These are phyloP conservation scores for Wickerhamomyces sp. DNA, from an alignment of 1,139 yeast genomes.

Conservation along the genomic window DNA sequence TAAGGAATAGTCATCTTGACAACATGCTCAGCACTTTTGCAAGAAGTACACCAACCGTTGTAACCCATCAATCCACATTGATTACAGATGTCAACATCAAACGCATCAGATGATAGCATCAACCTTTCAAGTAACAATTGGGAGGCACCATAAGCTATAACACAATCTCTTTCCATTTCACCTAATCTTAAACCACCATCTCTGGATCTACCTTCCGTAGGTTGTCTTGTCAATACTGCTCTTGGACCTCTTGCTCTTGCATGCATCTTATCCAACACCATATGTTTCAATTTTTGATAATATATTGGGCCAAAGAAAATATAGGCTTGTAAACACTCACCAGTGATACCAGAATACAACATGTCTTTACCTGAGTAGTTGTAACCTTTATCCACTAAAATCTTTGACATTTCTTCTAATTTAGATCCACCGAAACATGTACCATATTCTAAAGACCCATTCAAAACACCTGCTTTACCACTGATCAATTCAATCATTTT, in stretches of 20 bases:
- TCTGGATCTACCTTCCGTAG: slow-evolving; percentile 98
- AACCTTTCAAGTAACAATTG: slow-evolving; percentile 88
- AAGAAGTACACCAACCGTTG: slow-evolving; percentile 94
- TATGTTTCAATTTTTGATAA: slow-evolving; percentile 96
- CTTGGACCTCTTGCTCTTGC: slow-evolving; percentile 99
- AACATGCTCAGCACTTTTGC: slow-evolving; percentile 82
- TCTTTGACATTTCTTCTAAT: slow-evolving; percentile 92
- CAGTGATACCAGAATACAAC: slow-evolving; percentile 97
- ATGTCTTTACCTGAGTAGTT: slow-evolving; percentile 95
- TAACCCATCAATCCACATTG: slow-evolving; percentile 98
- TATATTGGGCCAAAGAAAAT: slow-evolving; percentile 98
- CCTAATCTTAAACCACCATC: slow-evolving; percentile 99
- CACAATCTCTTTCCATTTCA: slow-evolving; percentile 99
- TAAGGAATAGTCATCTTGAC: slow-evolving; percentile 96
- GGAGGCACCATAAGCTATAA: slow-evolving; percentile 98
- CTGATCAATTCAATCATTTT: slow-evolving; percentile 95
- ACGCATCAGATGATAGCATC: slow-evolving; percentile 96
- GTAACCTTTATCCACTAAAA: slow-evolving; percentile 87
- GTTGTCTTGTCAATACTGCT: slow-evolving; percentile 96
- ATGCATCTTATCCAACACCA: slow-evolving; percentile 99
- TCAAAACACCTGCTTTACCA: slow-evolving; percentile 95
- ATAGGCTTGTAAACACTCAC: slow-evolving; percentile 95
- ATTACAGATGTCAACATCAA: slow-evolving; percentile 93
- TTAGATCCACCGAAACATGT: slow-evolving; percentile 98
- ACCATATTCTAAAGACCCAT: slow-evolving; percentile 90